Base-by-base conservation (phyloP, 1,139 yeast species). In the Lizanozyma gosingica region DNA sequence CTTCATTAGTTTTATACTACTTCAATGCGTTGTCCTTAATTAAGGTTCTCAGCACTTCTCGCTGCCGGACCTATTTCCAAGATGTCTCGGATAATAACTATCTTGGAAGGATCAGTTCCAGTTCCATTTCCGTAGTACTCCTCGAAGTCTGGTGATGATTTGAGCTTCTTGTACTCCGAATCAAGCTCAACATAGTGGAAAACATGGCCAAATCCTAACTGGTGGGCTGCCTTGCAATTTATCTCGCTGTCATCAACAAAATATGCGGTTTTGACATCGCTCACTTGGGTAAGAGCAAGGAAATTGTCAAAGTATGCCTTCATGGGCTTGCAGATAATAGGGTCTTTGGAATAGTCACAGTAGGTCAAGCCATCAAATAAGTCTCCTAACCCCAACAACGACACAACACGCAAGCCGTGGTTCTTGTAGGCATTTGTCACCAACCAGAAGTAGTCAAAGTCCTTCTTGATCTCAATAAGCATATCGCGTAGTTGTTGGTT, bases 341-440 rank as follows among this genome's bases (percentile, higher is more conserved):
- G 88, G 44, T 57, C 62, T 47, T 67, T 59, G 6, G 75, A 59
- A 56, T 92, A 92, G 62, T 92, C 95, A 63, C 98, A 92, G 62
- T 67, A 92, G 0, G 97, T 87, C 51, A 92, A 73, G 1, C 98
- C 98, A 49, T 90, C 97, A 55, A 92, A 90, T 43, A 87, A 58
- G 56, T 90, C 97, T 17, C 92, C 96, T 32, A 92, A 59, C 2
- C 96, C 97, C 39, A 92, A 68, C 41, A 90, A 68, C 35, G 80
- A 71, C 16, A 88, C 71, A 15, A 85, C 94, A 41, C 92, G 69
- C 41, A 79, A 55, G 1, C 94, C 97, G 58, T 92, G 97, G 53
- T 77, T 86, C 57, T 83, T 80, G 65, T 90, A 92, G 1, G 98
- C 98, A 56, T 92, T 92, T 14, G 98, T 92, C 52, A 88, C 83